Conservation (phyloP, 768 basidiomycete species). For the Boletus fagicola region DNA sequence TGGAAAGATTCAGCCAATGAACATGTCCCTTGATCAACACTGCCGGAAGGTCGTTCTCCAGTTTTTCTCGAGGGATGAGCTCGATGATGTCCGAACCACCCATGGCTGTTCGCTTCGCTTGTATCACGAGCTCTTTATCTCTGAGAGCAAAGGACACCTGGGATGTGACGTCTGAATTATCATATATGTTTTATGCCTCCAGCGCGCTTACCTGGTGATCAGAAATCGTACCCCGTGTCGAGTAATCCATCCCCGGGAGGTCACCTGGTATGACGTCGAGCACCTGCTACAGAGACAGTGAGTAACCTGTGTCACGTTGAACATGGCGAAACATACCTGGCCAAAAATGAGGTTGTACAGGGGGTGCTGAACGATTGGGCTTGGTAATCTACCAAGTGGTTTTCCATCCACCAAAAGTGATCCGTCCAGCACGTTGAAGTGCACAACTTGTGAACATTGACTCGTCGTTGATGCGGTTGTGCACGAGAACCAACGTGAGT, state of each 20-base stretch:
- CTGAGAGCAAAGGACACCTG: slow-evolving; percentile 23
- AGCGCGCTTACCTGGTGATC: not conserved
- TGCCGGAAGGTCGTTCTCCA: slow-evolving; percentile 24
- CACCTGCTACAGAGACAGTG: not conserved
- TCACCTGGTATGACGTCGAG: not conserved
- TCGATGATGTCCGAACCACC: slow-evolving; percentile 1
- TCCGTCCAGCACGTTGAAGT: too few relatives aligned
- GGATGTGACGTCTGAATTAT: not conserved
- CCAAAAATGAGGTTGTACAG: slow-evolving; percentile 39
- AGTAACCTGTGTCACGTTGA: not conserved
- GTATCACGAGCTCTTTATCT: slow-evolving; percentile 9
- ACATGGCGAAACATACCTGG: slow-evolving; percentile 23
- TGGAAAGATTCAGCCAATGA: slow-evolving; percentile 30
- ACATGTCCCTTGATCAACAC: slow-evolving; percentile 15
- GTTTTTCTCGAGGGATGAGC: slow-evolving; percentile 19
- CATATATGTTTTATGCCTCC: not conserved
- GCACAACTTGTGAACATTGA: too few relatives aligned
- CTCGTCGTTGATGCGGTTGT: too few relatives aligned
- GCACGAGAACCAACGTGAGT: too few relatives aligned
- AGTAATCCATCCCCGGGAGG: slow-evolving; percentile 3
- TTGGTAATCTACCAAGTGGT: slow-evolving; percentile 39
- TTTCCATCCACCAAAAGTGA: slow-evolving; percentile 17
- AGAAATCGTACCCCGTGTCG: not conserved
- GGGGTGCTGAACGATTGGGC: slow-evolving; percentile 30
- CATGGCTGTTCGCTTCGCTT: slow-evolving; percentile 3